These are phyloP conservation scores for Isatis tinctoria DNA, from an alignment of 345 rosid species.

Conservation along the genomic window DNA sequence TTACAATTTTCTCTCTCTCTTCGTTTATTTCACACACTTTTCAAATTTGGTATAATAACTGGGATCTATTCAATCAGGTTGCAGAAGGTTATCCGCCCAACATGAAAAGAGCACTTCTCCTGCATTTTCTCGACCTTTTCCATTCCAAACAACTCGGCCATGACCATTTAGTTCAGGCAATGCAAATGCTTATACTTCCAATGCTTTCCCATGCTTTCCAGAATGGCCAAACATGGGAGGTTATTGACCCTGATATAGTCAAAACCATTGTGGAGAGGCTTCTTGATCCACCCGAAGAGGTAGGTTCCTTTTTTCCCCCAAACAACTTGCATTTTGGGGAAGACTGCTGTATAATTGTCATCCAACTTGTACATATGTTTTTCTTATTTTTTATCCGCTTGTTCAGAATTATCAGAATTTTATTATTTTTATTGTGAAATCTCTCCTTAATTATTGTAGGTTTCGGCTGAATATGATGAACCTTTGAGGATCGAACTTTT, in stretches of 20 bases:
- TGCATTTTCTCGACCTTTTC: conserved; percentile 86
- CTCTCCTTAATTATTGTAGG: conserved; percentile 42
- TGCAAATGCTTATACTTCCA: conserved; percentile 99
- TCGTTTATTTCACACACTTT: conserved; percentile 7
- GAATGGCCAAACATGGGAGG: conserved; percentile 89
- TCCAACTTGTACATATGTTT: background rate
- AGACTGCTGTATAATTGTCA: background rate
- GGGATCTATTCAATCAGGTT: conserved; percentile 49
- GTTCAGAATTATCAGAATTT: background rate
- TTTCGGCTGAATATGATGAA: conserved; percentile 98
- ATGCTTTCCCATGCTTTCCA: conserved; percentile 98
- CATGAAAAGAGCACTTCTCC: conserved; percentile 81
- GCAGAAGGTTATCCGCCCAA: conserved; percentile 87
- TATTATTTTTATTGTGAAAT: conserved; percentile 10
- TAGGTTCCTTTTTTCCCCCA: conserved; percentile 23
- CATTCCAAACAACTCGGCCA: conserved; percentile 90
- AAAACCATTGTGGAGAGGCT: conserved; percentile 97
- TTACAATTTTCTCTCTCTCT: background rate
- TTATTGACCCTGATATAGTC: conserved; percentile 78
- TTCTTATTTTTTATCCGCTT: background rate
- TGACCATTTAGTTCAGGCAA: conserved; percentile 90
- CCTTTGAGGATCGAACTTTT: conserved; percentile 95
- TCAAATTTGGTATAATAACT: conserved; percentile 19
- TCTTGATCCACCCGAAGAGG: conserved; percentile 99
- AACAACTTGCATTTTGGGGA: background rate